These are phyloP conservation scores for Alternaria triticina DNA, from an alignment of 2,329 filamentous ascomycete species.

Conservation along the genomic window DNA sequence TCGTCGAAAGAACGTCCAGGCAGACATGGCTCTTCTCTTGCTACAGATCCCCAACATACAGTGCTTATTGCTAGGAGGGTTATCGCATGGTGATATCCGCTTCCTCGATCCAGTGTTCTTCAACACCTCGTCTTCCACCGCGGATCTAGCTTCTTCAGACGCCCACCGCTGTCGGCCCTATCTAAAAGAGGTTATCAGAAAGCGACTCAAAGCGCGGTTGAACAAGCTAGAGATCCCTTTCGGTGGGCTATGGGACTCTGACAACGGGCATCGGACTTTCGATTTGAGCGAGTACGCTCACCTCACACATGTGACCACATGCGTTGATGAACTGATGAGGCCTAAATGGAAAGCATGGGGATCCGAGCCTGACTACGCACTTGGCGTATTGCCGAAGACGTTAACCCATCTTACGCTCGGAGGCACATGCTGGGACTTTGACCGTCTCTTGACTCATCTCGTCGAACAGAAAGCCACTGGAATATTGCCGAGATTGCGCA, in stretches of 20 bases:
- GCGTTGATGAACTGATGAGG: not conserved
- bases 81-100: not conserved
- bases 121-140: not conserved
- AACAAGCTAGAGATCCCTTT: not conserved
- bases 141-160: not conserved
- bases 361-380: not conserved
- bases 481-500: not conserved
- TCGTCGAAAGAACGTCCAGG: not conserved
- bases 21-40: not conserved
- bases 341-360: not conserved
- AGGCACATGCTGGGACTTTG: not conserved
- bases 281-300: not conserved
- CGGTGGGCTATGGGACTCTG: not conserved
- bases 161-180: not conserved
- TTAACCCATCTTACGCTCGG: not conserved
- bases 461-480: not conserved
- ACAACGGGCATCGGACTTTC: not conserved
- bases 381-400: not conserved
- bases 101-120: not conserved
- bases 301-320: not conserved
- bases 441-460: not conserved
- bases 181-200: not conserved
- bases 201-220: not conserved
- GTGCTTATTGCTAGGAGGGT: not conserved
- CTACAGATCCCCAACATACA: not conserved